A percentile compares a stretch with the other conserved stretches of the same genome.
Conservation (phyloP, 257 asterid species). For the Primulina huaijiensis region DNA sequence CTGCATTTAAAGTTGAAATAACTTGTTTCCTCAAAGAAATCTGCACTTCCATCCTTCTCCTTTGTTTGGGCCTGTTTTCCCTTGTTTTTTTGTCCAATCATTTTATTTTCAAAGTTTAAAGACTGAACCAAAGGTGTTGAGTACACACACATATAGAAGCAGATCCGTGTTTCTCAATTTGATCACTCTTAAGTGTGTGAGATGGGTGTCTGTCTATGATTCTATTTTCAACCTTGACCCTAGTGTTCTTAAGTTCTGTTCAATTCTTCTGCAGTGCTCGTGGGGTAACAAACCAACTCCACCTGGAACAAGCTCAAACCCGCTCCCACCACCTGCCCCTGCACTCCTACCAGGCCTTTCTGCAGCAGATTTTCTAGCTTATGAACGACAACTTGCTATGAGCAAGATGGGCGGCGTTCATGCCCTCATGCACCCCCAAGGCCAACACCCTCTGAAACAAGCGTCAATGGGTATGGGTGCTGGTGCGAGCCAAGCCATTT, state of each 20-base stretch:
- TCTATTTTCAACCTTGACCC: background rate
- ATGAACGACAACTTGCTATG: slow-evolving; percentile 77
- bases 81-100: no score
- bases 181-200: background rate
- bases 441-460: slow-evolving; percentile 58
- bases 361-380: slow-evolving; percentile 61
- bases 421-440: slow-evolving; percentile 55
- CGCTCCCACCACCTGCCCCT: slow-evolving; percentile 85
- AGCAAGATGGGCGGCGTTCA: slow-evolving; percentile 70
- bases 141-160: no score
- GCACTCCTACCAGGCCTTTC: slow-evolving; percentile 52
- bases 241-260: background rate
- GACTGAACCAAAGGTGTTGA: background rate
- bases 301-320: slow-evolving; percentile 76
- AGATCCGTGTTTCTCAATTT: background rate
- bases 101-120: background rate
- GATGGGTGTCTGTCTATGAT: background rate
- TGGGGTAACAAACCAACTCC: slow-evolving; percentile 99
- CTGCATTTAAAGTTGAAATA: background rate
- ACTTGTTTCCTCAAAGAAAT: background rate
- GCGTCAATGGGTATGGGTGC: slow-evolving; percentile 60
- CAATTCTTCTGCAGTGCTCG: slow-evolving; percentile 52
- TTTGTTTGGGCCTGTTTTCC: background rate
- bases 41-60: background rate
- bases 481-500: slow-evolving; percentile 88